Evolutionary conservation across 148 eudicot genomes (phyloP), one percentile per base, ranked within the genome.

Genomic region (Selenicereus undatus): DNA sequence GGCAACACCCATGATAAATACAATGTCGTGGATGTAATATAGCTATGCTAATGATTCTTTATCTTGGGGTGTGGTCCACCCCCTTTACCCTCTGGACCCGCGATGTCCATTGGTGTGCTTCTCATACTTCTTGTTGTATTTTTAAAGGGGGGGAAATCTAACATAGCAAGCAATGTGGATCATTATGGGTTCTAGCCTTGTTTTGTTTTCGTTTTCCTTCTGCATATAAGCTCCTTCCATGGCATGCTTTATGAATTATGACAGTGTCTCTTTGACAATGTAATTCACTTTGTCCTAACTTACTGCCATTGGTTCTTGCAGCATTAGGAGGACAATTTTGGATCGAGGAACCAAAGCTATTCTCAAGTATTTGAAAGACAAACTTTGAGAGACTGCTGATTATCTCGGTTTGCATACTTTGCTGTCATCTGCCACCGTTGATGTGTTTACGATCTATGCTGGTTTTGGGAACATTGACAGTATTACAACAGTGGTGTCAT

Each of bases 291-390:
- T 51, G 51, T 32, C 21, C 24, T 62, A 29, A 78, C 72, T 72
- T 56, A 18, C 29, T 65, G 36, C 30, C 5, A 54, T 72, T 74
- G 36, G 76, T 85, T 84, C 29, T 21, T 83, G 78, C 91, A 96
- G 99, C 89, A 96, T 96, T 69, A 89, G 99, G 82, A 93, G 99
- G 89, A 43, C 98, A 12, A 93, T 96, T 71, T 78, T 96, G 89
- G 97, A 93, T 58, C 87, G 97, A 43, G 99, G 99, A 75, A 96
- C 99, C 78, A 96, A 96, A 90, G 95, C 89, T 66, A 80, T 95
- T 79, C 81, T 93, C 78, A 79, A 81, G 36, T 96, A 96, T 74
- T 81, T 93, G 91, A 92, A 89, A 87, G 99, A 96, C 81, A 92
- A 84, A 87, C 62, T 88, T 22, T 88, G 86, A 88, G 73, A 27